A percentile compares a stretch with the other conserved stretches of the same genome.
phyloP scores from a whole-genome alignment of 345 rosid species.

The Gossypium bickii region DNA sequence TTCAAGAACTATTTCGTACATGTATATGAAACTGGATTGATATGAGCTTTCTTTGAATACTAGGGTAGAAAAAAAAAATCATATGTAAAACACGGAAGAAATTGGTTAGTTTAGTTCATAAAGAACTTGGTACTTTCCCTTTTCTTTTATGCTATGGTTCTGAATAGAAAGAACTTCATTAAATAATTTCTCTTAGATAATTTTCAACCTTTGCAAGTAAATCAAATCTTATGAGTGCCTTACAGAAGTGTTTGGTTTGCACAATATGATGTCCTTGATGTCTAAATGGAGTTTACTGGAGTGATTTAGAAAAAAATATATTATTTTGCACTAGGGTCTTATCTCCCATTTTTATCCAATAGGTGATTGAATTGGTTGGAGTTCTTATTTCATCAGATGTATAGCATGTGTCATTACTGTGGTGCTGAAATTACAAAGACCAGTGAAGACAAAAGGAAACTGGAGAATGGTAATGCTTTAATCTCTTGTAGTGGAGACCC shows the following conservation, averaged over 20 bases:
- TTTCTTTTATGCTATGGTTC: neutral
- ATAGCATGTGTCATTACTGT: conserved; percentile 45
- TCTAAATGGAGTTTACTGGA: neutral
- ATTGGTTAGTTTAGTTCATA: neutral
- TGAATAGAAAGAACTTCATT: neutral
- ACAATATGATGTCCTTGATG: neutral
- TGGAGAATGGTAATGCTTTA: conserved; percentile 27
- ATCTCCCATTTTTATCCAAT: neutral
- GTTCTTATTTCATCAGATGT: conserved; percentile 27
- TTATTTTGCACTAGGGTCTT: conserved; percentile 4
- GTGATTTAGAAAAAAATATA: neutral
- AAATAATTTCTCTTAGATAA: neutral
- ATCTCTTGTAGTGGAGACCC: conserved; percentile 29
- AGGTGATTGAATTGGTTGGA: conserved; percentile 27
- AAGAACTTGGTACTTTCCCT: neutral
- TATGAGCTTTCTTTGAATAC: neutral
- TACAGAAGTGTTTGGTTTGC: neutral
- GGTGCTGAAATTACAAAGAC: conserved; percentile 32
- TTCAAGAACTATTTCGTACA: neutral
- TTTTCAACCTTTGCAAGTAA: neutral
- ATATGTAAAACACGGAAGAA: neutral
- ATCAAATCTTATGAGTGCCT: neutral
- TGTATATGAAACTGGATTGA: neutral
- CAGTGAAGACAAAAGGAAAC: conserved; percentile 30
- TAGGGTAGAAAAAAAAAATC: neutral